These are phyloP conservation scores for Rhododendron ovatum DNA, from an alignment of 148 eudicot genomes.

Conservation along the genomic window DNA sequence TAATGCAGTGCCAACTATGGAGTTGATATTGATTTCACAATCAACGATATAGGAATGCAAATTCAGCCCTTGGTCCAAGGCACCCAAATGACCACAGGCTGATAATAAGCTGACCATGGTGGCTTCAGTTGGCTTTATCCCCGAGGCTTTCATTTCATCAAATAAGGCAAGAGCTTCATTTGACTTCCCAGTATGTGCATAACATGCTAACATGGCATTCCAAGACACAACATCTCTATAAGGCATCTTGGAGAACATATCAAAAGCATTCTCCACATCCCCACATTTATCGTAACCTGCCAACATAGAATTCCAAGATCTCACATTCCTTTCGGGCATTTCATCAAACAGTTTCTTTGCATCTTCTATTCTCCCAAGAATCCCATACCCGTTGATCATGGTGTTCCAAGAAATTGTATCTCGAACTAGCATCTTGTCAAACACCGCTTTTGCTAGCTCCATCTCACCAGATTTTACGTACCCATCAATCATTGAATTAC, in stretches of 20 bases:
- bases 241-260: conserved; percentile 24
- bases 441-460: conserved; percentile 19
- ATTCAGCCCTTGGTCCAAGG: conserved; percentile 24
- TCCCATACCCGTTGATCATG: conserved; percentile 28
- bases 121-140: conserved; percentile 19
- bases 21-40: conserved; percentile 17
- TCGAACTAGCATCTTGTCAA: conserved; percentile 20
- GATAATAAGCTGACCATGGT: conserved; percentile 26
- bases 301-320: conserved; percentile 35
- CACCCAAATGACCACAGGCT: conserved; percentile 34
- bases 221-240: conserved; percentile 29
- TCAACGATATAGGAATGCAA: conserved; percentile 17
- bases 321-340: conserved; percentile 32
- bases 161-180: conserved; percentile 30
- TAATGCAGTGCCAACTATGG: conserved; percentile 25
- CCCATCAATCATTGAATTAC: conserved; percentile 33
- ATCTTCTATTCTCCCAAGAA: conserved; percentile 20
- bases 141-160: conserved; percentile 23
- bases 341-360: conserved; percentile 30
- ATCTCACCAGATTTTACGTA: conserved; percentile 24
- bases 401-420: conserved; percentile 29
- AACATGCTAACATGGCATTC: conserved; percentile 35
- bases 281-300: conserved; percentile 28
- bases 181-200: conserved; percentile 21
- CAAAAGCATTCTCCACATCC: conserved; percentile 17